Percentiles rank a stretch among this genome's conserved stretches.
Evolutionary conservation across 768 basidiomycete genomes (phyloP).

Genomic region (Collybia mongolica): DNA sequence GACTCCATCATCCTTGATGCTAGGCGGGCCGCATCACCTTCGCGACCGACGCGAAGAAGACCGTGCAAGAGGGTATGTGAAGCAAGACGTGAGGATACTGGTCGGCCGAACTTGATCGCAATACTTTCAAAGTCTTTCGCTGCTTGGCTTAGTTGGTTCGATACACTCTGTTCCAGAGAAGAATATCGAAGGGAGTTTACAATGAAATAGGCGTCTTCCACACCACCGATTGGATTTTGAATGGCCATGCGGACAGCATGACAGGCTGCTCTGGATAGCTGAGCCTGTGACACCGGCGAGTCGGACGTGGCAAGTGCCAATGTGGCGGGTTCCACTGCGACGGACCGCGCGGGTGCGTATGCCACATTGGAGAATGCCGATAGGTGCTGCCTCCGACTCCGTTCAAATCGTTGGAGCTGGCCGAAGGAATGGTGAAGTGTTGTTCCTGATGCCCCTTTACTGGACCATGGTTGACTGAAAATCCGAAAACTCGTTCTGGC

Average conservation of each 20-base stretch:
- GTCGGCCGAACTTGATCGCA: constrained; percentile 45
- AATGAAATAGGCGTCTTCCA: constrained; percentile 53
- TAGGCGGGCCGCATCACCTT: constrained; percentile 45
- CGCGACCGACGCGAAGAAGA: constrained; percentile 51
- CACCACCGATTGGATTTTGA: constrained; percentile 28
- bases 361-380: constrained; percentile 4
- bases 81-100: constrained; percentile 57
- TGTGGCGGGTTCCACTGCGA: background rate
- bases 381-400: background rate
- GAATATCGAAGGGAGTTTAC: constrained; percentile 58
- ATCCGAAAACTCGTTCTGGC: constrained; percentile 40
- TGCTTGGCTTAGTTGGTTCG: constrained; percentile 13
- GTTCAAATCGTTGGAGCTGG: no score
- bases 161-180: constrained; percentile 17
- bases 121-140: constrained; percentile 30
- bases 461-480: background rate
- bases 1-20: constrained; percentile 51
- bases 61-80: constrained; percentile 67
- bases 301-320: background rate
- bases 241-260: constrained; percentile 51
- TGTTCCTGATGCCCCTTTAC: no score
- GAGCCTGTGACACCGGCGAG: constrained; percentile 12
- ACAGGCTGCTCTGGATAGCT: constrained; percentile 21
- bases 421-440: no score
- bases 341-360: background rate